A percentile compares a stretch with the other conserved stretches of the same genome.
Evolutionary conservation across 495 filamentous ascomycete species (phyloP).

Genomic region (Durotheca rogersii): DNA sequence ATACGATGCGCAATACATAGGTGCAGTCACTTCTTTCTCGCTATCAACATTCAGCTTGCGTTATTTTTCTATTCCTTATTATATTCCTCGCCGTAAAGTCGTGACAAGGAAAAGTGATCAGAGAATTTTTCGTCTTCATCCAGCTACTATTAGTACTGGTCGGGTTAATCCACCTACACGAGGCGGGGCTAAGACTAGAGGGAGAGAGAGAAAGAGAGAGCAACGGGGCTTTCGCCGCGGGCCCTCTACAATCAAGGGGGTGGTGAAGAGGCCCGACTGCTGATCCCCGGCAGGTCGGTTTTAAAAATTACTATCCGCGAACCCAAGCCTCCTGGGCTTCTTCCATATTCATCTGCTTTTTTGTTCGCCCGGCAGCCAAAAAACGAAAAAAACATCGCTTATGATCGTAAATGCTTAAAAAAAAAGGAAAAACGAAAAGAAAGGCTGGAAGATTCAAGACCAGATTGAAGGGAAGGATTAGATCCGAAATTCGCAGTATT

Average conservation of each 20-base stretch:
- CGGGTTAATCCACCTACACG: conserved; percentile 26
- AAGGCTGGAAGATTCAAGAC: conserved; percentile 39
- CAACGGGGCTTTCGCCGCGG: conserved; percentile 26
- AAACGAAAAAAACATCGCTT: conserved; percentile 34
- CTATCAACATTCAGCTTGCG: no score
- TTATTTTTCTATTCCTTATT: conserved; percentile 37
- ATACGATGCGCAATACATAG: no score
- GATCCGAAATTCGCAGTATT: conserved; percentile 29
- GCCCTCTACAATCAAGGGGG: conserved; percentile 14
- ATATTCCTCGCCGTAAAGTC: conserved; percentile 46
- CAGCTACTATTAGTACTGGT: conserved; percentile 25
- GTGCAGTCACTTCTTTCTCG: neutral
- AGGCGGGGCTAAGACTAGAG: conserved; percentile 11
- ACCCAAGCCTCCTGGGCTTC: conserved; percentile 50
- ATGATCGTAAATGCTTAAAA: conserved; percentile 37
- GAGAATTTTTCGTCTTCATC: conserved; percentile 32
- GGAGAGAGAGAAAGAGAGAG: no score
- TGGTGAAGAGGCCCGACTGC: conserved; percentile 33
- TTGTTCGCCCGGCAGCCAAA: conserved; percentile 39
- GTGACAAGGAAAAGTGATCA: conserved; percentile 38
- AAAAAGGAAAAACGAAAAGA: conserved; percentile 34
- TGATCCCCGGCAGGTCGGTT: conserved; percentile 33
- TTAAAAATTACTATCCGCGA: conserved; percentile 48
- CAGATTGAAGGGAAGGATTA: conserved; percentile 28
- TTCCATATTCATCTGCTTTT: conserved; percentile 44